Base-by-base conservation (phyloP, 768 basidiomycete species). In the Daedaleopsis sinensis region DNA sequence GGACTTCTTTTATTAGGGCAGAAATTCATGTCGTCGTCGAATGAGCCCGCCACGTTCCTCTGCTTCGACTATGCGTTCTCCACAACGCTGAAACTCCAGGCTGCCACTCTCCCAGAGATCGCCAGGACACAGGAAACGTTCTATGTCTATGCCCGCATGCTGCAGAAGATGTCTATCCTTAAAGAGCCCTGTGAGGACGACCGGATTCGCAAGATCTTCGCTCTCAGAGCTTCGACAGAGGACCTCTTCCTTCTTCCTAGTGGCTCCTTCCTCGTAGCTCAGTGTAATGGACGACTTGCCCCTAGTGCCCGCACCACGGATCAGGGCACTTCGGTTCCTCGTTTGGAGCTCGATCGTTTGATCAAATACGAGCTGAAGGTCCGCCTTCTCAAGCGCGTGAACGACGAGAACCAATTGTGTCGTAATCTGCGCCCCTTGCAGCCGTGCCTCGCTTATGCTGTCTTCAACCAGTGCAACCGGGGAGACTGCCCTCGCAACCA, bases 401-500 rank as follows among this genome's bases (percentile, higher is more conserved):
- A 35, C 42, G 6, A 35, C 18, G 32, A 42, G 38, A 42, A 23
- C 21, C 23, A n/a, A 12, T 42, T 67, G 6, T 82, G 78, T 57
- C 64, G 50, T 55, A 38, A 64, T 15, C 68, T 74, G 1, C 47
- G 52, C 0, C 74, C 73, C 18, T 77, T 82, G 52, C 71, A 71
- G 0, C 76, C 75, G 3, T 84, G 83, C 57, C 66, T 82, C 13
- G 63, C 61, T 12, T 57, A 42, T 42, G n/a, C 24, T 19, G 39
- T 37, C 4, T 57, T 37, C 48, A 43, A 43, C 18, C 27, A 24
- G 15, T 62, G 61, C 61, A 21, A 55, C 5, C 39, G 39, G 3
- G 10, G 11, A 18, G 39, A 12, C 11, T 85, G 84, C 58, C 67
- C 67, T 5, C 69, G 74, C 48, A 72, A 76, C 12, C 83, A 84